A percentile compares a stretch with the other conserved stretches of the same genome.
Conservation (phyloP, 495 filamentous ascomycete species). For the Annulohypoxylon bovei region DNA sequence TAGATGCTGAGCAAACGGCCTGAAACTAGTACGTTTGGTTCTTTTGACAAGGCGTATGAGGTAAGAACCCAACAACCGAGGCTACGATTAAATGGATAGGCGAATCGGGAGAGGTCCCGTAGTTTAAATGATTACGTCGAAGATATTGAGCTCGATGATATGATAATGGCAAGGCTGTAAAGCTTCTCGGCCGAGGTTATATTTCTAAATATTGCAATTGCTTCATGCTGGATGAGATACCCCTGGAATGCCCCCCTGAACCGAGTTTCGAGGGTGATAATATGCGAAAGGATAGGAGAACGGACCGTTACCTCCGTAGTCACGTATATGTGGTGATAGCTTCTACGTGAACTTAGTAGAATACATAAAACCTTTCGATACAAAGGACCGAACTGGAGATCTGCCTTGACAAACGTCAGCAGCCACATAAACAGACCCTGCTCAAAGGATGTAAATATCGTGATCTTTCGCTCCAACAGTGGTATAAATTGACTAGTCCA, state of each 20-base stretch:
- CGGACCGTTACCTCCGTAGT: neutral
- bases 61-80: neutral
- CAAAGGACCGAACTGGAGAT: neutral
- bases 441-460: neutral
- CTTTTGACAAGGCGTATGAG: neutral
- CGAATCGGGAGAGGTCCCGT: neutral
- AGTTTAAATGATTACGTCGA: neutral
- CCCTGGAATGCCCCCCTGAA: neutral
- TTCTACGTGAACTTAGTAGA: neutral
- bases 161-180: neutral
- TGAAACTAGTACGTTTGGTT: neutral
- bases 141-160: neutral
- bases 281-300: neutral
- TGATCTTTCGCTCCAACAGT: neutral
- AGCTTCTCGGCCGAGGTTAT: neutral
- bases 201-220: neutral
- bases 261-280: neutral
- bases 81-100: neutral
- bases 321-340: neutral
- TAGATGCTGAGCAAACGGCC: neutral
- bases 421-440: neutral
- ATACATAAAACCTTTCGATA: neutral
- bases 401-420: neutral
- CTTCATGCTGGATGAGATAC: neutral
- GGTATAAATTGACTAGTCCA: neutral